Evolutionary conservation across 2,329 filamentous ascomycete genomes (phyloP).

Genomic region (Plectosphaerella plurivora): DNA sequence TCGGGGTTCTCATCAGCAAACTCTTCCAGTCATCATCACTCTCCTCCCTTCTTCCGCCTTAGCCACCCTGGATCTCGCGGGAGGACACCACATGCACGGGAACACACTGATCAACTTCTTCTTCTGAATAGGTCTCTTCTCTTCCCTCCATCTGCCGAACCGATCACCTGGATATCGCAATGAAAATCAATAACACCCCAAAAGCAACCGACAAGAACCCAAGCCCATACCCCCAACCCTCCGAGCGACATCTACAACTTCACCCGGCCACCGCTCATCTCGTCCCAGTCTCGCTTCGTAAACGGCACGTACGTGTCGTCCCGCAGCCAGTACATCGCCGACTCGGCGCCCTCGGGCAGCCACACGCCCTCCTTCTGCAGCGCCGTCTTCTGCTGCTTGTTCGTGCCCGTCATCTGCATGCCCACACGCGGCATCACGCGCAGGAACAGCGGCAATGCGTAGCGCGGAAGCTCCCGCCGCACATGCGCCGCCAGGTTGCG

Average conservation of each 20-base stretch:
- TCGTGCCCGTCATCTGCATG: constrained; percentile 72
- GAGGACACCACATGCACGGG: no score
- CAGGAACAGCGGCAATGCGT: constrained; percentile 75
- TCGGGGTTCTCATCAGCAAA: not conserved
- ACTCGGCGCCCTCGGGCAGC: constrained; percentile 46
- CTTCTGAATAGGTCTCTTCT: no score
- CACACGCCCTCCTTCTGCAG: constrained; percentile 72
- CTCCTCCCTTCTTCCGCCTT: no score
- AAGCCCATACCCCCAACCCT: not conserved
- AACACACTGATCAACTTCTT: no score
- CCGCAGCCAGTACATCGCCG: constrained; percentile 61
- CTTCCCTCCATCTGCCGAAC: no score
- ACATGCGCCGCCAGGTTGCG: constrained; percentile 59
- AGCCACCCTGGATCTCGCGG: no score
- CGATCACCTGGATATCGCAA: no score
- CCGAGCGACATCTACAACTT: constrained; percentile 51
- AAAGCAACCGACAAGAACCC: not conserved
- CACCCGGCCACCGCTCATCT: constrained; percentile 61
- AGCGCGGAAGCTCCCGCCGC: constrained; percentile 57
- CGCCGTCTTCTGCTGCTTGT: constrained; percentile 80
- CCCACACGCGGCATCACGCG: constrained; percentile 54
- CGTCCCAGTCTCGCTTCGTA: constrained; percentile 61
- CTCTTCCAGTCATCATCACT: no score
- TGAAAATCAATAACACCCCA: no score
- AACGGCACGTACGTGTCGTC: constrained; percentile 66